Base-by-base conservation (phyloP, 2,329 filamentous ascomycete genomes). In the Cladobotryum mycophilum region DNA sequence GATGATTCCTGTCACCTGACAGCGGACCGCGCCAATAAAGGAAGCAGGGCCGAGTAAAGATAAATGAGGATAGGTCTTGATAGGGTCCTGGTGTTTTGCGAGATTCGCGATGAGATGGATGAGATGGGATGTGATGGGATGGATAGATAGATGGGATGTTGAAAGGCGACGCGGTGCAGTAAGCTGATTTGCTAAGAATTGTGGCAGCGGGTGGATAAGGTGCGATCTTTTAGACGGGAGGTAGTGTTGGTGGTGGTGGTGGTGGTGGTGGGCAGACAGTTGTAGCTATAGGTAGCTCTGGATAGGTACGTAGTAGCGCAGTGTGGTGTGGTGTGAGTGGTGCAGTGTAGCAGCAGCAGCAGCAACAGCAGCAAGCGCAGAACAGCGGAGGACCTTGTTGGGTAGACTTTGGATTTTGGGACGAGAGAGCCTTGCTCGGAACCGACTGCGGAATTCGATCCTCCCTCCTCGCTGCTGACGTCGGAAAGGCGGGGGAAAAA, bases 1-100 rank as follows among this genome's bases (percentile, higher is more conserved):
- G 64, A 53, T 56, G 60, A 53, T 55, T 55, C 48, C 55, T 58
- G 77, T 80, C 78, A 80, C 75, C 76, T 79, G 78, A 79, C 69
- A 58, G 59, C 51, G 53, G 52, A 53, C 41, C 53, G 63, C 56
- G 65, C 60, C 77, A 80, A 80, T 80, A 61, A 61, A 66, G 66
- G 37, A 40, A 40, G 37, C 37, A n/a, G n/a, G 37, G 37, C 37
- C 37, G 14, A 40, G 14, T n/a, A 18, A n/a, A 40, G 37, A 40
- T 9, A 18, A 40, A 57, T 64, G 65, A 75, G 58, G 61, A 55
- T 54, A 64, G 67, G 59, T 68, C 61, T 75, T 78, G 75, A 80
- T 79, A 80, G 77, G 76, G 71, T 63, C 72, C 60, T 59, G 61
- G 8, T 62, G 64, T 25, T 66, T 70, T 60, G 70, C 66, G 65